A percentile compares a stretch with the other conserved stretches of the same genome.
Conservation (phyloP, 257 asterid species). For the Solanum peruvianum region DNA sequence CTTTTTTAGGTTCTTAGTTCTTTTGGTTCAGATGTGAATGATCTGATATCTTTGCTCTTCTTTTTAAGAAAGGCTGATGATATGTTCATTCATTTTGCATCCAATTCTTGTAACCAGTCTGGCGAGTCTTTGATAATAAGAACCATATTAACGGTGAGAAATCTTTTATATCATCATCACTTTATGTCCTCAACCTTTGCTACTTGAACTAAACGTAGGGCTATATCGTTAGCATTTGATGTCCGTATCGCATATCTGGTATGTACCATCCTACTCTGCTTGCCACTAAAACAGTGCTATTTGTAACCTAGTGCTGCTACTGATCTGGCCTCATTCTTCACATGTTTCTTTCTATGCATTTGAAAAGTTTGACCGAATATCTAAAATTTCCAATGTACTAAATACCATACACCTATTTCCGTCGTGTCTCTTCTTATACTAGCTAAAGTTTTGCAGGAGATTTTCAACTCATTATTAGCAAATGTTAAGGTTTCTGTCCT, state of each 20-base stretch:
- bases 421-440: not conserved
- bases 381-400: not conserved
- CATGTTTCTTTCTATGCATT: not conserved
- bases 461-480: not conserved
- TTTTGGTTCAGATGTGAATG: not conserved
- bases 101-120: constrained; percentile 85
- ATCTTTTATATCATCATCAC: not conserved
- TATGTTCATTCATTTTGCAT: constrained; percentile 53
- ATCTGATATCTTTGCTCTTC: not conserved
- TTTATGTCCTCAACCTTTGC: not conserved
- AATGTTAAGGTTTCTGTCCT: not conserved
- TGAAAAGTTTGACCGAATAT: not conserved
- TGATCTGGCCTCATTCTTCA: not conserved
- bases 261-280: not conserved
- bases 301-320: not conserved
- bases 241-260: not conserved
- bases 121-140: constrained; percentile 30
- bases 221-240: not conserved
- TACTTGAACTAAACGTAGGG: not conserved
- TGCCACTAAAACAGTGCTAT: not conserved
- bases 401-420: not conserved
- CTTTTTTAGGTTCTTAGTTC: not conserved
- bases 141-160: not conserved
- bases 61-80: constrained; percentile 59
- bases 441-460: not conserved